These are phyloP conservation scores for Boletus rubroflammeus DNA, from an alignment of 768 basidiomycete species.

Conservation along the genomic window DNA sequence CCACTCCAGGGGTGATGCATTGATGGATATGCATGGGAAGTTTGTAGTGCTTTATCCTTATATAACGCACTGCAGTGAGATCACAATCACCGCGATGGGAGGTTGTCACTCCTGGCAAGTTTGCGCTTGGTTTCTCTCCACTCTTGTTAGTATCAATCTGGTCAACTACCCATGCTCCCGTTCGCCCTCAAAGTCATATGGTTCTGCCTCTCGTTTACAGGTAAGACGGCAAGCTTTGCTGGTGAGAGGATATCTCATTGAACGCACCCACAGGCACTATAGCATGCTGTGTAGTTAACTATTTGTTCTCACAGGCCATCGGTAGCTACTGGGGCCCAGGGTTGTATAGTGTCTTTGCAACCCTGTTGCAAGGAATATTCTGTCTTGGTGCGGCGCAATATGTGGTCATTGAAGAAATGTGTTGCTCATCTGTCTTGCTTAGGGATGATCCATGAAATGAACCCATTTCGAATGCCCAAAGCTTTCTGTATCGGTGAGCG, in stretches of 20 bases:
- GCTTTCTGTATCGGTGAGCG: conserved; percentile 53
- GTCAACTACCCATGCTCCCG: conserved; percentile 43
- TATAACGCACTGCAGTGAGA: not conserved
- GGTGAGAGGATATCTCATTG: not conserved
- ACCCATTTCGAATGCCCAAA: conserved; percentile 54
- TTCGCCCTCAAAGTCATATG: conserved; percentile 54
- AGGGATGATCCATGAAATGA: conserved; percentile 67
- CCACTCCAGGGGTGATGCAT: not conserved
- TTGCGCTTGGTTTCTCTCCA: not conserved
- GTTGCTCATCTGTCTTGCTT: not conserved
- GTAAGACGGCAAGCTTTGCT: conserved; percentile 29
- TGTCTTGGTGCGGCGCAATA: conserved; percentile 48
- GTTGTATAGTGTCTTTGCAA: conserved; percentile 47
- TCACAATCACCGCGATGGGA: not conserved
- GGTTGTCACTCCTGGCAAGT: not conserved
- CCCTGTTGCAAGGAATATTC: conserved; percentile 52
- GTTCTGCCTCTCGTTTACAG: conserved; percentile 55
- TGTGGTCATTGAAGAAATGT: not conserved
- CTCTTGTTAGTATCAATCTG: not conserved
- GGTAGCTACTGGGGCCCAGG: conserved; percentile 47
- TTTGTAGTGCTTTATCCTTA: not conserved
- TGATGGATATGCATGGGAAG: conserved; percentile 4
- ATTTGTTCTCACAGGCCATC: conserved; percentile 42
- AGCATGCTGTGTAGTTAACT: conserved; percentile 47
- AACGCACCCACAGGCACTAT: conserved; percentile 40